Evolutionary conservation across 495 filamentous ascomycete species (phyloP).

Genomic region (Penicillium coprophilum): DNA sequence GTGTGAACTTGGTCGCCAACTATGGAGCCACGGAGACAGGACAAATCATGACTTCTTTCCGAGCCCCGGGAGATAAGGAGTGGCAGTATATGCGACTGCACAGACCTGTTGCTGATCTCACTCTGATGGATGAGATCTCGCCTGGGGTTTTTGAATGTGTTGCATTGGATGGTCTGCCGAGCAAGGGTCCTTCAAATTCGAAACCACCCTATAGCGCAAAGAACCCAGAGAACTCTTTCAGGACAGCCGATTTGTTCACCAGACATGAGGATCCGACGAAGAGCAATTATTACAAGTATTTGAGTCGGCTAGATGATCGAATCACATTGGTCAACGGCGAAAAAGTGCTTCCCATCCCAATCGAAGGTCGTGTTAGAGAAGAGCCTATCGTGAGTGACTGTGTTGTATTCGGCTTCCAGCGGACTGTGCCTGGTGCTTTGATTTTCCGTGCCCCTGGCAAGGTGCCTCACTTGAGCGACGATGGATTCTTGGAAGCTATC

Average conservation of each 20-base stretch:
- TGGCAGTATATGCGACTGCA: slow-evolving; percentile 64
- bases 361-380: slow-evolving; percentile 52
- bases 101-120: slow-evolving; percentile 31
- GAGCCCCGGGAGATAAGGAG: slow-evolving; percentile 50
- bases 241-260: slow-evolving; percentile 50
- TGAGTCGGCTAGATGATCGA: slow-evolving; percentile 58
- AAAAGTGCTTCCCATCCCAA: slow-evolving; percentile 64
- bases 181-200: slow-evolving; percentile 59
- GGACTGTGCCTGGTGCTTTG: slow-evolving; percentile 42
- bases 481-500: slow-evolving; percentile 50
- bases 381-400: slow-evolving; percentile 37
- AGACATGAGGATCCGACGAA: slow-evolving; percentile 49
- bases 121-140: slow-evolving; percentile 55
- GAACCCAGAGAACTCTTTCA: slow-evolving; percentile 45
- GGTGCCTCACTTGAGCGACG: slow-evolving; percentile 36
- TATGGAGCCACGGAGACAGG: slow-evolving; percentile 57
- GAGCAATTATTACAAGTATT: slow-evolving; percentile 57
- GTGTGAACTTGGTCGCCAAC: slow-evolving; percentile 54
- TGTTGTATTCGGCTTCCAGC: slow-evolving; percentile 42
- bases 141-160: slow-evolving; percentile 60
- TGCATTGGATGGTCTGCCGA: slow-evolving; percentile 59
- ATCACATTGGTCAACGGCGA: slow-evolving; percentile 64
- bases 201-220: slow-evolving; percentile 57
- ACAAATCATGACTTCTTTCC: slow-evolving; percentile 55
- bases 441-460: slow-evolving; percentile 47